Conservation (phyloP, 352 stramenopile species). For the Phytopythium litorale region DNA sequence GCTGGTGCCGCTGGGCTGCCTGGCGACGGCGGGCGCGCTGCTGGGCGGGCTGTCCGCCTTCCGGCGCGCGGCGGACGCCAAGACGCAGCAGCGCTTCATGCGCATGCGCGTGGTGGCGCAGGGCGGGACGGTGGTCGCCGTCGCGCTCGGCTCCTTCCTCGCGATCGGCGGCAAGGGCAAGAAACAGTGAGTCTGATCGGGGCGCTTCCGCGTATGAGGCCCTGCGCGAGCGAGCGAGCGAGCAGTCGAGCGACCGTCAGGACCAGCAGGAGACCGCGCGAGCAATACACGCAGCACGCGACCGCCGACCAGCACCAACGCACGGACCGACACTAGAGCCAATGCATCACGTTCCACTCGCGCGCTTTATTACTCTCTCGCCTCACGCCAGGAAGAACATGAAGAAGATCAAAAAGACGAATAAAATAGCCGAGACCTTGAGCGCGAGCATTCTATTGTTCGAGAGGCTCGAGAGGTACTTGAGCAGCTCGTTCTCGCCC, state of each 20-base stretch:
- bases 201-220: not conserved
- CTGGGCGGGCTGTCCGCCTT: constrained; percentile 65
- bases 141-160: constrained; percentile 69
- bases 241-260: not conserved
- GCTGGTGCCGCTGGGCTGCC: constrained; percentile 67
- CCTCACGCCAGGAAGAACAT: constrained; percentile 85
- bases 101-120: constrained; percentile 66
- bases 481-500: constrained; percentile 79
- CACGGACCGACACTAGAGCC: not conserved
- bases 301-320: not conserved
- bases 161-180: constrained; percentile 48
- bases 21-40: constrained; percentile 60
- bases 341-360: constrained; percentile 4
- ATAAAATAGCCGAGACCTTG: constrained; percentile 86
- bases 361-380: constrained; percentile 13
- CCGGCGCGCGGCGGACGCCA: constrained; percentile 50
- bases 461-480: constrained; percentile 81
- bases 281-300: not conserved
- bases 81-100: constrained; percentile 84
- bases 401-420: constrained; percentile 87
- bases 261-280: too few relatives aligned
- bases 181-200: constrained; percentile 9
- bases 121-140: constrained; percentile 61
- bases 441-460: constrained; percentile 86
- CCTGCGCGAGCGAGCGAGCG: not conserved